Base-by-base conservation (phyloP, 805 yeast species). In the Nakazawaea ambrosiae region DNA sequence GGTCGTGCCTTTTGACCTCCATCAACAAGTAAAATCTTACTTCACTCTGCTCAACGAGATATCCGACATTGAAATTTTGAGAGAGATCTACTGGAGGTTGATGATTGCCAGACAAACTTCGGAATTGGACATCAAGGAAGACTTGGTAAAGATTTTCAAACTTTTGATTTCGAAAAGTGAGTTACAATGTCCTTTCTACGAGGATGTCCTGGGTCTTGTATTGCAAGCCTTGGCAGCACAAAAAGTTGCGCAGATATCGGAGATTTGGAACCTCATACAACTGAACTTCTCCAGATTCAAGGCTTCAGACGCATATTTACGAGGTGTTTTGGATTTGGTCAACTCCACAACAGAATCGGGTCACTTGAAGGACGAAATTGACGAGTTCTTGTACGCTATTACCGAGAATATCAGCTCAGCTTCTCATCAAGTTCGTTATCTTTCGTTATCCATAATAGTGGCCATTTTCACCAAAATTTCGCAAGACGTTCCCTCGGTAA, bases 21-120 rank as follows among this genome's bases (percentile, higher is more conserved):
- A 51, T 29, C 37, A 53, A 3, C 50, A 44, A 5, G 49, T 65
- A 14, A 47, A 63, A 22, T 43, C 45, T 3, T 50, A 50, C 4
- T 50, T 57, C 20, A 41, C 35, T 43, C 27, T 44, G 36, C 27
- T 40, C 43, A 38, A 42, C 33, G 19, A 36, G 3, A 27, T 42
- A 6, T 7, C 14, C 11, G 15, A 7, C 12, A 4, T 19, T 5
- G 44, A 46, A 14, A 42, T 42, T 12, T 35, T 53, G 8, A 50
- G 60, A 19, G 69, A 68, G 5, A 47, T 72, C 4, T 69, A 68
- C 47, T 77, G 84, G 83, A 67, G 75, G 51, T 44, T 73, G 11
- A 45, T 63, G 2, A 44, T 77, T 14, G 48, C 76, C 27, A 63
- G 57, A 28, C 49, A 60, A 44, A 57, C 68, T 5, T 46, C 60